phyloP scores from a whole-genome alignment of 768 basidiomycete species.

The Candolleomyces eurysporus region DNA sequence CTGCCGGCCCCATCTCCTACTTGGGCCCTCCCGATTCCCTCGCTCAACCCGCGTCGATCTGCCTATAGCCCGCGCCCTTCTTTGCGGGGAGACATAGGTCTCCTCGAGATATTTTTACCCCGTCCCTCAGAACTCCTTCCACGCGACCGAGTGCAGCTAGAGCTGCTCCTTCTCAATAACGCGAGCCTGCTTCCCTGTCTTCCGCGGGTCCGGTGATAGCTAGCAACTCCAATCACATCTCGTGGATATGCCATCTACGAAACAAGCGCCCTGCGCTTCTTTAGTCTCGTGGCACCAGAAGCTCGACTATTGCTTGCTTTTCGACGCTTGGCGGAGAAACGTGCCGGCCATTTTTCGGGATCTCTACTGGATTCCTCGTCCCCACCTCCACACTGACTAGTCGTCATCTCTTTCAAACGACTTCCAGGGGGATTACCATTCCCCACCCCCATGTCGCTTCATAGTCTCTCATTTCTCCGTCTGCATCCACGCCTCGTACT shows the following conservation, averaged over 20 bases:
- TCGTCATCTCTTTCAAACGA: too few relatives aligned
- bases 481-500: not conserved
- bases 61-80: not conserved
- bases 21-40: not conserved
- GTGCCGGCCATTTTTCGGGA: constrained; percentile 25
- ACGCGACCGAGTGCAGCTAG: not conserved
- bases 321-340: constrained; percentile 23
- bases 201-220: not conserved
- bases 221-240: constrained; percentile 1
- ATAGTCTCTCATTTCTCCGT: constrained; percentile 8
- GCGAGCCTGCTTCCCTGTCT: not conserved
- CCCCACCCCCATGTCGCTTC: not conserved
- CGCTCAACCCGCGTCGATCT: not conserved
- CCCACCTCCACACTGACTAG: not conserved
- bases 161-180: not conserved
- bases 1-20: too few relatives aligned
- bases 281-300: not conserved
- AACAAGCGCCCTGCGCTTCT: not conserved
- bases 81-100: not conserved
- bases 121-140: not conserved
- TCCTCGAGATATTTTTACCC: not conserved
- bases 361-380: not conserved
- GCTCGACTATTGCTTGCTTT: not conserved
- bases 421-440: not conserved
- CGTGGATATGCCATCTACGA: not conserved